Evolutionary conservation across 345 rosid genomes (phyloP), one percentile per base, ranked within the genome.

Genomic region (Salix brachista): DNA sequence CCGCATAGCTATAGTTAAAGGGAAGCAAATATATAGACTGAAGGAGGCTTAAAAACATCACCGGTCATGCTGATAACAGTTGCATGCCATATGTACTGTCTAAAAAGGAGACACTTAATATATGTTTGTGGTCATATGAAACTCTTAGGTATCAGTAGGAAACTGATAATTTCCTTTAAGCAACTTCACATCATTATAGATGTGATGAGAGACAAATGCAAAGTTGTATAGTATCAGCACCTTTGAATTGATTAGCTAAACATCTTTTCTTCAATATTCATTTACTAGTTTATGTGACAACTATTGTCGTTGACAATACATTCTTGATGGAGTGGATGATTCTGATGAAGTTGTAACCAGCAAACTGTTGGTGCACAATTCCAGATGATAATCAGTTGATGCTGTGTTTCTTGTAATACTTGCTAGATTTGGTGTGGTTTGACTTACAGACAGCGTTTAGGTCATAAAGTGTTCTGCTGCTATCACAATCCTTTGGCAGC

Each of bases 301-400:
- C 16, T n/a, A 60, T 16, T 16, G 39, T 37, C 61, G 17, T 42
- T 6, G 32, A 17, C 41, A 30, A 44, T 18, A 2, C 14, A 50
- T 71, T 42, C 25, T 25, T 54, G 19, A 19, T 36, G n/a, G 19
- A 39, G 44, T 21, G 36, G 26, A 23, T 39, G 67, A 39, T 36
- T 72, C 75, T 72, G 23, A 32, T 72, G 69, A 42, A 66, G 17
- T 72, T 60, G 28, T 72, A 13, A 52, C 34, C 34, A 25, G 25
- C 60, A 36, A 32, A 41, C 3, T 60, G 36, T 30, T 61, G 65
- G 71, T 73, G 28, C 28, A 28, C 60, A 46, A 32, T 65, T 23
- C 25, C 39, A 2, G 65, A 34, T 72, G 39, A 21, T 61, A 25
- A 23, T 25, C n/a, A 39, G 23, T 42, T 68, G 21, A 52, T 18